Percentiles rank a stretch among this genome's conserved stretches.
phyloP scores from a whole-genome alignment of 257 asterid species.

The Scutellaria minor region DNA sequence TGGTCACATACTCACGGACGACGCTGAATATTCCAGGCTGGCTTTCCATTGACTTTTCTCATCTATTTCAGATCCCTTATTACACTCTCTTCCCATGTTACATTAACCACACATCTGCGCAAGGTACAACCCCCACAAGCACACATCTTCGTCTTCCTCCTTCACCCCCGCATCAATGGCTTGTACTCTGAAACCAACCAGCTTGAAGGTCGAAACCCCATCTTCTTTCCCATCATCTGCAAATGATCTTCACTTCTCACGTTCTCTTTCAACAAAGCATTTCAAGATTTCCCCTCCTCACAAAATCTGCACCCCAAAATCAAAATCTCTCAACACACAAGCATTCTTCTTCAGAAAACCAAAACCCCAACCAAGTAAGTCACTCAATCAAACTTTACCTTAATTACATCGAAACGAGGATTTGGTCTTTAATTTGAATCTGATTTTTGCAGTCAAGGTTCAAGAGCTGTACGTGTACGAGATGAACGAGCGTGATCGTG shows the following conservation, averaged over 20 bases:
- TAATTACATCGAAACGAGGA: not conserved
- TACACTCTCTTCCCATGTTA: not conserved
- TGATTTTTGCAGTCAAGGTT: conserved; percentile 46
- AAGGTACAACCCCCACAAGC: conserved; percentile 27
- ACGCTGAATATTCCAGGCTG: conserved; percentile 1
- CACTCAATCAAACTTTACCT: not conserved
- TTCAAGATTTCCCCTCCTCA: conserved; percentile 33
- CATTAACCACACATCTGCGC: not conserved
- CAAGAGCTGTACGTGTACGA: conserved; percentile 66
- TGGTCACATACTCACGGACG: conserved; percentile 13
- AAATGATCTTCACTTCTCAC: conserved; percentile 37
- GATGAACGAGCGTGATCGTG: conserved; percentile 65
- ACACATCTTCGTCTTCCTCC: not conserved
- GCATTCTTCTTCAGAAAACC: conserved; percentile 51
- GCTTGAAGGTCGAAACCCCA: conserved; percentile 1
- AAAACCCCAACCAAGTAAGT: conserved; percentile 45
- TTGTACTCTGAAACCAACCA: conserved; percentile 29
- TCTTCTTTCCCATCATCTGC: conserved; percentile 28
- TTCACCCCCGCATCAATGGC: conserved; percentile 35
- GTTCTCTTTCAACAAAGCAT: conserved; percentile 28
- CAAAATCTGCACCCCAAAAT: conserved; percentile 22
- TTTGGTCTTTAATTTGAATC: not conserved
- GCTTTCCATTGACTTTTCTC: not conserved
- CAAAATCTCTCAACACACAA: conserved; percentile 32
- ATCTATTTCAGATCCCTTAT: too few species aligned